Evolutionary conservation across 805 yeast genomes (phyloP).

Genomic region (Barnettozyma siamensis): DNA sequence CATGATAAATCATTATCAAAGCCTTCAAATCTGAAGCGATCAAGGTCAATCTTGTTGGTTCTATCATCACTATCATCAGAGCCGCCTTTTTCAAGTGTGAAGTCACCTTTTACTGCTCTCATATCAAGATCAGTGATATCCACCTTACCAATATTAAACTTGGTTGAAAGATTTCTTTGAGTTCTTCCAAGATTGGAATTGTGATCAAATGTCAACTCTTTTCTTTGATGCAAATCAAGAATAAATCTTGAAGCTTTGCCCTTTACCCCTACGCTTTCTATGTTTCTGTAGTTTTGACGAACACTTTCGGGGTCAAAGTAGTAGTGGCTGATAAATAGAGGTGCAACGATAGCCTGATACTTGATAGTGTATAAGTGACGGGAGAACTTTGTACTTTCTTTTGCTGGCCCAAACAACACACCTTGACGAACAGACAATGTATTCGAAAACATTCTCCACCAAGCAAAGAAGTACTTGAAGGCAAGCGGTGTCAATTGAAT

Average conservation of each 20-base stretch:
- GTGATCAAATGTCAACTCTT: constrained; percentile 39
- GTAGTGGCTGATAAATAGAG: constrained; percentile 70
- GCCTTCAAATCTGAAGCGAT: constrained; percentile 24
- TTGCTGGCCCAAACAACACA: constrained; percentile 51
- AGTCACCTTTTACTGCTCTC: constrained; percentile 46
- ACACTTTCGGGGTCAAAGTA: constrained; percentile 45
- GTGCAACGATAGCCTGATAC: constrained; percentile 66
- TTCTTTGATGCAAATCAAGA: constrained; percentile 64
- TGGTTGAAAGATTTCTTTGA: constrained; percentile 46
- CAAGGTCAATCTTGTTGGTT: constrained; percentile 5
- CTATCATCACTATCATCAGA: constrained; percentile 10
- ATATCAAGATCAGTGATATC: constrained; percentile 52
- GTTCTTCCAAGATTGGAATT: constrained; percentile 43
- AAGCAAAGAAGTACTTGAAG: constrained; percentile 60
- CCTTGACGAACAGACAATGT: constrained; percentile 80
- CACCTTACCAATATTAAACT: constrained; percentile 62
- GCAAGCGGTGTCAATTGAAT: constrained; percentile 71
- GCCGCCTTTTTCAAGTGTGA: constrained; percentile 25
- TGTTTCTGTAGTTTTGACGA: constrained; percentile 34
- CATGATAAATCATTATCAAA: constrained; percentile 54
- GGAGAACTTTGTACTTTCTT: constrained; percentile 62
- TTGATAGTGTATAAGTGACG: constrained; percentile 71
- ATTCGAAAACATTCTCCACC: constrained; percentile 88
- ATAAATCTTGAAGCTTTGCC: constrained; percentile 48
- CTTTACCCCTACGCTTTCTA: constrained; percentile 62